These are phyloP conservation scores for Nicotiana benthamiana DNA, from an alignment of 257 asterid species.

Conservation along the genomic window DNA sequence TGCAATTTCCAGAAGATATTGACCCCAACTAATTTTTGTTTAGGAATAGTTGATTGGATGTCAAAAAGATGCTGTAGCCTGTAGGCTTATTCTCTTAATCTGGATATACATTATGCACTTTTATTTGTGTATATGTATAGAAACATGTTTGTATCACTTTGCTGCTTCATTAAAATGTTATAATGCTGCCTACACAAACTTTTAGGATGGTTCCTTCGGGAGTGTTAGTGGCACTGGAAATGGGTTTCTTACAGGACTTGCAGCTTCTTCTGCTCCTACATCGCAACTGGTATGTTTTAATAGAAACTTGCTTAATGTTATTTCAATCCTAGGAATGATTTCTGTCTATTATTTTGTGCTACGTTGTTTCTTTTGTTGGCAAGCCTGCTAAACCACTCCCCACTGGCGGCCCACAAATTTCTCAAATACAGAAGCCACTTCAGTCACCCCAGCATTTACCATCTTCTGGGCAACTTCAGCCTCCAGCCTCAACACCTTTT, in stretches of 20 bases:
- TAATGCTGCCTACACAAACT: slow-evolving; percentile 12
- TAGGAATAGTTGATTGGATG: neutral
- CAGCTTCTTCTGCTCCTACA: slow-evolving; percentile 37
- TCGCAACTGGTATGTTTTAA: slow-evolving; percentile 30
- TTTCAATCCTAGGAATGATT: neutral
- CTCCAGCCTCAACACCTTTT: slow-evolving; percentile 31
- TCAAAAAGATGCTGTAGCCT: neutral
- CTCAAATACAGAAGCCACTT: slow-evolving; percentile 51
- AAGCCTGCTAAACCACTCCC: slow-evolving; percentile 10
- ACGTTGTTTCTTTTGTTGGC: neutral
- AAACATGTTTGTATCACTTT: neutral
- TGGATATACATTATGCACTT: neutral
- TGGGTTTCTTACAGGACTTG: slow-evolving; percentile 32
- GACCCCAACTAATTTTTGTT: neutral
- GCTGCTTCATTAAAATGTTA: neutral
- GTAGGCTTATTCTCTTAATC: neutral
- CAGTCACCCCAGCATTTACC: slow-evolving; percentile 47
- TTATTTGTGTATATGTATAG: neutral
- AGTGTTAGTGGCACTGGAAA: slow-evolving; percentile 34
- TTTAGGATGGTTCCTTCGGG: slow-evolving; percentile 34
- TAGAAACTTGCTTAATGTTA: neutral
- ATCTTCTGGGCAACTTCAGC: slow-evolving; percentile 37
- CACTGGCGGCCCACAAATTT: slow-evolving; percentile 31
- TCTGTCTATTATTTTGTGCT: neutral
- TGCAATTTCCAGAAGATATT: neutral